Conservation (phyloP, 2,329 filamentous ascomycete species). For the Talaromyces sp. region DNA sequence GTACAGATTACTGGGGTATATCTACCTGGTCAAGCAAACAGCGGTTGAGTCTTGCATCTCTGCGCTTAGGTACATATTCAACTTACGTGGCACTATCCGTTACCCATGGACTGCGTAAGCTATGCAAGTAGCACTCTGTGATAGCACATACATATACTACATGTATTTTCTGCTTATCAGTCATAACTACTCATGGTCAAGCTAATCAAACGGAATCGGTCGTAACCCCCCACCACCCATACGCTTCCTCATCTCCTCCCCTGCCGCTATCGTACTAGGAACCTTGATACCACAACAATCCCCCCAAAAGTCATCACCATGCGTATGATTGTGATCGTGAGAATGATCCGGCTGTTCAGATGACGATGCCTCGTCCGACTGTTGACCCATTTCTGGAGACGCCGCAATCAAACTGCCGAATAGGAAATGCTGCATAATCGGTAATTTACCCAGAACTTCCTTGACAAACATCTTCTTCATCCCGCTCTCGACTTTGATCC, state of each 20-base stretch:
- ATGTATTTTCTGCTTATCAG: not conserved
- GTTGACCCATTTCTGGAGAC: slow-evolving; percentile 65
- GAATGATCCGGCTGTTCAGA: slow-evolving; percentile 53
- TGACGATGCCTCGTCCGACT: slow-evolving; percentile 32
- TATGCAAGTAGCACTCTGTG: not conserved
- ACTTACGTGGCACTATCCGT: not conserved
- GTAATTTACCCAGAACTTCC: slow-evolving; percentile 86
- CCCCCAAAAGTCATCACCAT: slow-evolving; percentile 63
- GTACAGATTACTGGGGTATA: not conserved
- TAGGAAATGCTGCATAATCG: slow-evolving; percentile 97
- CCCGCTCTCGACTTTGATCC: slow-evolving; percentile 86
- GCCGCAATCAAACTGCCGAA: slow-evolving; percentile 84
- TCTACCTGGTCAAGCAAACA: not conserved
- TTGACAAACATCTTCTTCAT: slow-evolving; percentile 97
- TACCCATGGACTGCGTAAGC: too few relatives aligned
- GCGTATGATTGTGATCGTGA: slow-evolving; percentile 65
- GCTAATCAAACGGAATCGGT: slow-evolving; percentile 45
- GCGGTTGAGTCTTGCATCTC: not conserved
- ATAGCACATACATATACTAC: not conserved
- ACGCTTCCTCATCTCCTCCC: slow-evolving; percentile 78
- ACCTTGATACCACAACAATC: slow-evolving; percentile 98
- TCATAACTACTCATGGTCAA: not conserved
- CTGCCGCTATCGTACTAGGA: slow-evolving; percentile 86
- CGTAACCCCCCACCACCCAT: slow-evolving; percentile 61
- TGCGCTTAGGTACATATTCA: not conserved